Conservation (phyloP, 305 asterid species). For the Fraxinus ornus region DNA sequence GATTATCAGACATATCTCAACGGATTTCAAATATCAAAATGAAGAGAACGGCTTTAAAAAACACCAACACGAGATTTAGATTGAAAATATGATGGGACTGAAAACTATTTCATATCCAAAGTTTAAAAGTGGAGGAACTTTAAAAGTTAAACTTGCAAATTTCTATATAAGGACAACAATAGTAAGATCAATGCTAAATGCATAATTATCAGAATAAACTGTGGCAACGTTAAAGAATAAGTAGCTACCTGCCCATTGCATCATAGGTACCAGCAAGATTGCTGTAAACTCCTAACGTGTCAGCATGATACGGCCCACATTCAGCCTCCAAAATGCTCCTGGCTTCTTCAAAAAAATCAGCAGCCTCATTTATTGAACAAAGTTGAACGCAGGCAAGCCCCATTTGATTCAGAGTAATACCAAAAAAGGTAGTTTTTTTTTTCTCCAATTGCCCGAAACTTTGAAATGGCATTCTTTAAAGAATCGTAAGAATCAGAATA, state of each 20-base stretch:
- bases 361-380: conserved; percentile 69
- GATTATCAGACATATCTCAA: not conserved
- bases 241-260: conserved; percentile 84
- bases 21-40: not conserved
- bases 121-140: not conserved
- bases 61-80: not conserved
- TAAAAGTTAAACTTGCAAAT: too few relatives aligned
- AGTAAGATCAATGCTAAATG: not conserved
- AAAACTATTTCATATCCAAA: not conserved
- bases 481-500: conserved; percentile 62
- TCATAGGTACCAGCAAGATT: conserved; percentile 92
- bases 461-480: conserved; percentile 53
- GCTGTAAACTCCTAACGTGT: conserved; percentile 80
- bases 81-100: not conserved
- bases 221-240: not conserved
- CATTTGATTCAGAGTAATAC: conserved; percentile 81
- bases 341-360: conserved; percentile 76
- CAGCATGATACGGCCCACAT: conserved; percentile 77
- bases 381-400: conserved; percentile 87
- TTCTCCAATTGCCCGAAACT: conserved; percentile 62
- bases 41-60: not conserved
- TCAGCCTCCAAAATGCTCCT: conserved; percentile 61
- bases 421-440: conserved; percentile 77
- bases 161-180: not conserved
- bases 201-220: not conserved